Base-by-base conservation (phyloP, 805 yeast species). In the Candida golubevii region DNA sequence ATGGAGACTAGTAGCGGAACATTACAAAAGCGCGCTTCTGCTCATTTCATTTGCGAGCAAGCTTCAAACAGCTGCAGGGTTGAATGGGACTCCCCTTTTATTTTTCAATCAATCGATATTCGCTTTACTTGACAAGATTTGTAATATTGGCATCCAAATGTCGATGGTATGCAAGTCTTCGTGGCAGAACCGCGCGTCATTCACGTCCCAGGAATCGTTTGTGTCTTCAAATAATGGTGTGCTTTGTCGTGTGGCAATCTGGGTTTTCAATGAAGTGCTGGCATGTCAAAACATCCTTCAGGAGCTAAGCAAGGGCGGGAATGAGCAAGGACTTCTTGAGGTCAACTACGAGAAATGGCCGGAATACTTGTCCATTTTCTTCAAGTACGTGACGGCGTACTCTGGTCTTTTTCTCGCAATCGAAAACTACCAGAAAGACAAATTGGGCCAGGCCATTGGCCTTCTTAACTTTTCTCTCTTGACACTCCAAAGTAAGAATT, bases 401-500 rank as follows among this genome's bases (percentile, higher is more conserved):
- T 66, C 74, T 14, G 77, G 76, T 0, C 47, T 68, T n/a, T 69
- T 75, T 39, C 58, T 74, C 18, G 61, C 78, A 0, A 62, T 74
- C 33, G 79, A 75, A 38, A 56, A 61, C 41, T 75, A 75, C 53
- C 75, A 74, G 46, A 65, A 73, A 38, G 62, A 65, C 41, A 64
- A 69, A 33, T 41, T 75, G 14, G 80, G 80, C 7, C 63, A 62
- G n/a, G 70, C 76, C 4, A 62, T 75, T 33, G 80, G 79, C 1
- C 60, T 73, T 29, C 51, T 75, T 3, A 69, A 72, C 45, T 61
- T 59, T 36, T 49, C 71, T 18, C 55, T 71, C 10, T 47, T 71
- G 9, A 54, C 58, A 27, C 55, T 71, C 23, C 76, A 71, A 46
- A 65, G 67, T 41, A 69, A 66, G 47, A 37, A 41, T 38, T 15